phyloP scores from a whole-genome alignment of 176 grass and related monocot species.

The Chrysopogon serrulatus region DNA sequence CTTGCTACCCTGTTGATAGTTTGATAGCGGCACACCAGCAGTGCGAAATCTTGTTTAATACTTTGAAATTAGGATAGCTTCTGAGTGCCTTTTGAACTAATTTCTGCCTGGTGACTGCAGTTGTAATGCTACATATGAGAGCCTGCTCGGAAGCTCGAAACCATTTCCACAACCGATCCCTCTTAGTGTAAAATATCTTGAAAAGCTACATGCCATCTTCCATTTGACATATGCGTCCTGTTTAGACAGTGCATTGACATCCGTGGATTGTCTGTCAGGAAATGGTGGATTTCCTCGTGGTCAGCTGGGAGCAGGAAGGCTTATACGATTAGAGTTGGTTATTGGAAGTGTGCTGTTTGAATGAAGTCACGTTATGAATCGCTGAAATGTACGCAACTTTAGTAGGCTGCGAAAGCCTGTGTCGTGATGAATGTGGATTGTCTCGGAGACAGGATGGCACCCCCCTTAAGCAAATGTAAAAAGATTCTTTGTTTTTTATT shows the following conservation, averaged over 20 bases:
- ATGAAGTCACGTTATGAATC: neutral
- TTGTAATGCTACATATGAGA: slow-evolving; percentile 86
- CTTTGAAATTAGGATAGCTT: neutral
- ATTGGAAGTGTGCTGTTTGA: slow-evolving; percentile 4
- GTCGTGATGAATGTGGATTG: slow-evolving; percentile 27
- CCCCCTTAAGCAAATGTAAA: slow-evolving; percentile 36
- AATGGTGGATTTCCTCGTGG: slow-evolving; percentile 92
- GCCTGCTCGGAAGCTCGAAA: slow-evolving; percentile 83
- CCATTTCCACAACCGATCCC: slow-evolving; percentile 68
- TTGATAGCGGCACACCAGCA: neutral
- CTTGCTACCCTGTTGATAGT: neutral
- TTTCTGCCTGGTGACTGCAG: slow-evolving; percentile 32
- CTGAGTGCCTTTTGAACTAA: neutral
- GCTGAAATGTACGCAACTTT: neutral
- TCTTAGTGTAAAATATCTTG: slow-evolving; percentile 56
- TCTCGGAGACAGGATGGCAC: slow-evolving; percentile 27
- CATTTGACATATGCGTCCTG: neutral
- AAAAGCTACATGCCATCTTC: neutral
- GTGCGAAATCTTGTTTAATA: slow-evolving; percentile 4
- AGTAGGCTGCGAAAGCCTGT: slow-evolving; percentile 7
- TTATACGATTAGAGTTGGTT: slow-evolving; percentile 68
- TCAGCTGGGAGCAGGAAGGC: slow-evolving; percentile 92
- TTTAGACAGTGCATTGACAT: neutral
- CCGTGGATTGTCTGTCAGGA: slow-evolving; percentile 48
- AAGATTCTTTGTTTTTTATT: slow-evolving; percentile 2